Evolutionary conservation across 192 early-diverging fungal genomes (phyloP).

Genomic region (Coemansia pectinata): DNA sequence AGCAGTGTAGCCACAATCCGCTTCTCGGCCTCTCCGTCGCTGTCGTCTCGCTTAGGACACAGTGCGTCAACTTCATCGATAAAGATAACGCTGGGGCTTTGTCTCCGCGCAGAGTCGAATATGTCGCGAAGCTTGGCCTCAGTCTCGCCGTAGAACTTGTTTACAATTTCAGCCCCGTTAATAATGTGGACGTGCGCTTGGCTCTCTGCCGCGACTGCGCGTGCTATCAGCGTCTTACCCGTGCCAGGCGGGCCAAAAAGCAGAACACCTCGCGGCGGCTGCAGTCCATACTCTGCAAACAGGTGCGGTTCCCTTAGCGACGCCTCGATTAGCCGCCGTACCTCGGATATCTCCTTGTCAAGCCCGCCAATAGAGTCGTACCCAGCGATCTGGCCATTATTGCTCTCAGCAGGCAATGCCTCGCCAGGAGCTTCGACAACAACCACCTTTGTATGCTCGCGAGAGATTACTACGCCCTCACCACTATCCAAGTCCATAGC

Average conservation of each 20-base stretch:
- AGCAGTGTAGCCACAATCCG: slow-evolving; percentile 92
- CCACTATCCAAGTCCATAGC: neutral
- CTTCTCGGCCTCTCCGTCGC: slow-evolving; percentile 79
- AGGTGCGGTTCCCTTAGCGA: slow-evolving; percentile 70
- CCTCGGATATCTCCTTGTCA: slow-evolving; percentile 63
- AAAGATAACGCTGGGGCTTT: slow-evolving; percentile 83
- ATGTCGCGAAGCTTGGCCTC: slow-evolving; percentile 80
- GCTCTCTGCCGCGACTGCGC: slow-evolving; percentile 82
- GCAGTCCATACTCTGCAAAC: slow-evolving; percentile 75
- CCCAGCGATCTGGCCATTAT: neutral
- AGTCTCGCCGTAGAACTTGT: slow-evolving; percentile 92
- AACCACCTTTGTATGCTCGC: slow-evolving; percentile 1
- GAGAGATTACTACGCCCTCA: slow-evolving; percentile 8
- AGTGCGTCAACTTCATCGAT: slow-evolving; percentile 95
- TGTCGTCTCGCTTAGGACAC: slow-evolving; percentile 83
- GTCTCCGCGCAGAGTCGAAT: slow-evolving; percentile 69
- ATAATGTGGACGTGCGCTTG: slow-evolving; percentile 72
- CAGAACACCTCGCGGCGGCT: slow-evolving; percentile 90
- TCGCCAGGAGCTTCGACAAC: neutral
- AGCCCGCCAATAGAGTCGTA: slow-evolving; percentile 76
- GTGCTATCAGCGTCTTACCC: slow-evolving; percentile 93
- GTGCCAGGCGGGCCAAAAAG: slow-evolving; percentile 91
- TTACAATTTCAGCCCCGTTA: slow-evolving; percentile 90
- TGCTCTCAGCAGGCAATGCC: neutral
- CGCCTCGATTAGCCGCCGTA: slow-evolving; percentile 84